Evolutionary conservation across 2,329 filamentous ascomycete species (phyloP), one percentile per base, ranked within the genome.

Genomic region (Graphiopsis chlorocephala): DNA sequence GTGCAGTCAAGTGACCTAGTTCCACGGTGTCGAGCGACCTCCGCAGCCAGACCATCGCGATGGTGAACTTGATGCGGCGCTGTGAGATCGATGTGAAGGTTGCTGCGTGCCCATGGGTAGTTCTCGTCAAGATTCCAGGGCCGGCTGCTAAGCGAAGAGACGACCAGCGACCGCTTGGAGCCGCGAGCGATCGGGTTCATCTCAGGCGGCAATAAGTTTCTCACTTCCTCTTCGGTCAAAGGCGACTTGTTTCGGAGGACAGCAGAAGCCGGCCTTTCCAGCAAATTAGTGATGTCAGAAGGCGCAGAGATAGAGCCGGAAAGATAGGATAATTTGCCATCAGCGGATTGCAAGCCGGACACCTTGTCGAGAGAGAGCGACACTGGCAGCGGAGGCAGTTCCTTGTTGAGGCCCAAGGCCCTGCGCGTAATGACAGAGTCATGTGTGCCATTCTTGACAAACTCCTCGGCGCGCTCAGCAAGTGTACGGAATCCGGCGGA

Each of bases 71-170:
- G 67, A 6, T 73, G 72, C 11, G 77, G 75, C 2, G 73, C 71
- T 26, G 75, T 78, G 6, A 82, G 73, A 38, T 78, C 77, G 55
- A 82, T 80, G 31, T 74, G 73, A 29, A 77, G 68, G 35, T 75
- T 72, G 61, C 69, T 76, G 52, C 73, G 75, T 33, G 76, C 73
- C 80, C 79, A 82, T 35, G 80, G 79, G 68, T 81, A 82, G 69
- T 80, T 81, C 69, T 79, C 78, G 66, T 81, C 79, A 23, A 73
- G 73, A 66, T 82, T 82, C 80, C 80, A 82, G n/a, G 80, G 80
- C 29, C 79, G 75, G 52, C 76, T 78, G 62, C 77, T 77, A 6
- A 75, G 70, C 25, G 72, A 67, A 4, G 76, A 77, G 28, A 75
- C 65, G 23, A 75, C 65, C 47, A 76, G 63, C 3, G 76, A 76